Evolutionary conservation across 2,329 filamentous ascomycete species (phyloP).

Genomic region (Colletotrichum plurivorum): DNA sequence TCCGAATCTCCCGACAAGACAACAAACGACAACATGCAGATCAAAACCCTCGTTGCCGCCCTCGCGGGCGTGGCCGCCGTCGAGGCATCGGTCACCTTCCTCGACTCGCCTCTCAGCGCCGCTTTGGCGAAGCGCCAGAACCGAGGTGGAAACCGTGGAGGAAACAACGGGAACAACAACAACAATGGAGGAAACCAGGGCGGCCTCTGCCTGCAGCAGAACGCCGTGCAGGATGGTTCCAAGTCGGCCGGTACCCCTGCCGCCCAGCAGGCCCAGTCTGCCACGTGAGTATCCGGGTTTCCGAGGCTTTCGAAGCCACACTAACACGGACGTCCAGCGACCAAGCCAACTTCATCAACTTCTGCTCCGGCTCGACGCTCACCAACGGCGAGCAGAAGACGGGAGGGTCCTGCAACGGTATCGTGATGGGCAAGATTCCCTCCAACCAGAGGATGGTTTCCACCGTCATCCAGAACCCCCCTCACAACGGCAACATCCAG

Average conservation of each 20-base stretch:
- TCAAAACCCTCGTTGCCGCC: constrained; percentile 62
- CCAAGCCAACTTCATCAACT: constrained; percentile 74
- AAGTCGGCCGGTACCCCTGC: constrained; percentile 60
- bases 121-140: constrained; percentile 59
- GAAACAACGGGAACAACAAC: constrained; percentile 43
- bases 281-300: constrained; percentile 57
- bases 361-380: constrained; percentile 66
- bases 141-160: constrained; percentile 39
- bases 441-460: constrained; percentile 70
- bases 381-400: constrained; percentile 73
- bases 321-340: constrained; percentile 57
- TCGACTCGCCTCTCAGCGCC: constrained; percentile 52
- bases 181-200: constrained; percentile 31
- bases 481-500: constrained; percentile 63
- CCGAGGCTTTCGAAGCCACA: background rate
- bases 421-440: constrained; percentile 74
- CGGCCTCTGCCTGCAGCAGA: constrained; percentile 13
- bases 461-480: constrained; percentile 66
- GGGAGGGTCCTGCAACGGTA: constrained; percentile 74
- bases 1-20: constrained; percentile 17
- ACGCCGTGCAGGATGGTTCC: constrained; percentile 66
- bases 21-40: constrained; percentile 61
- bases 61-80: constrained; percentile 63
- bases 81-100: constrained; percentile 60
- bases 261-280: constrained; percentile 65